Evolutionary conservation across 73 alveolate species (phyloP), one percentile per base, ranked within the genome.

Genomic region (Paramecium bursaria): DNA sequence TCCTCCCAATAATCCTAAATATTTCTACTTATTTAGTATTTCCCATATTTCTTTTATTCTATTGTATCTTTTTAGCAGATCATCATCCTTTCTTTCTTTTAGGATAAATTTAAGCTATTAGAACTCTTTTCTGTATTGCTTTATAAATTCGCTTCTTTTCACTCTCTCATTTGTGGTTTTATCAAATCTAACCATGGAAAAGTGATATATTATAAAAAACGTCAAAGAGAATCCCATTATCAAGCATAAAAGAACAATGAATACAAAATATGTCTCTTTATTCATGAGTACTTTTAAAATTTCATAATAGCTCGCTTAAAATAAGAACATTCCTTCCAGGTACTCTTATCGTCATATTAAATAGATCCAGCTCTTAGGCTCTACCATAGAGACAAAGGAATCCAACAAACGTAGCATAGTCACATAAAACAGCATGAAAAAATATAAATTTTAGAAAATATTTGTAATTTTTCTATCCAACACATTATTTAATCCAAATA

Each of bases 401-500:
- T 11, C 89, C 89, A 3, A 61, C 57, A 22, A 79, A 7, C 25
- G 48, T 82, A 19, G 85, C 89, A 42, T 79, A 79, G 19, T 25
- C 19, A 79, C 85, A 33, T n/a, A 79, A 46, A 11, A 79, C 21
- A 13, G 74, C 50, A 46, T 79, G 89, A 39, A 73, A 42, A 10
- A 61, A 61, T 21, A 79, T 31, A 31, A 79, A 79, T 1, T 39
- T 27, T 31, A 79, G 15, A 50, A 79, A 79, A 19, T 79, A 79
- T 15, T 79, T 79, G 26, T 79, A 79, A 46, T 79, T 79, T 11
- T 79, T 52, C 48, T 79, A 61, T 25, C 89, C 89, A 1, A 79
- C 74, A 11, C 89, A 79, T 42, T 79, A 6, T 52, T 82, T 52
- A 42, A 79, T 57, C 98, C 98, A 94, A 29, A 87, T 87, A 61